phyloP scores from a whole-genome alignment of 805 yeast species.

The Myxozyma lipomycoides region DNA sequence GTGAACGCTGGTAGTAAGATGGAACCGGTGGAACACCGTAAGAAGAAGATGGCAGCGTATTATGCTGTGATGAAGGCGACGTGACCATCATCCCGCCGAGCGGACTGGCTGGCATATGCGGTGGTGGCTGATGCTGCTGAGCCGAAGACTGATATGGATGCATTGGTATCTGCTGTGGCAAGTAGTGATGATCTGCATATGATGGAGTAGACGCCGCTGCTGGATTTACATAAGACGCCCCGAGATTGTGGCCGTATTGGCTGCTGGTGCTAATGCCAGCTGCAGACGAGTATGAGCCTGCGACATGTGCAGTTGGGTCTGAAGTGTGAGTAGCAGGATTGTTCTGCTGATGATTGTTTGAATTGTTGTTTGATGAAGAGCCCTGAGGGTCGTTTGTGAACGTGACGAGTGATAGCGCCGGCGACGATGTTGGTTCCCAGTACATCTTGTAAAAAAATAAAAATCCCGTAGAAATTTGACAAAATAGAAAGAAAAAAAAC shows the following conservation, averaged over 20 bases:
- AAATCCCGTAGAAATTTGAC: not conserved
- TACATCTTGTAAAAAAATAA: not conserved
- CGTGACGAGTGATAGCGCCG: conserved; percentile 2
- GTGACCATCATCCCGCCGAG: not conserved
- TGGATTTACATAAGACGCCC: not conserved
- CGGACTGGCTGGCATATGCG: not conserved
- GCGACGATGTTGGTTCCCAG: conserved; percentile 1
- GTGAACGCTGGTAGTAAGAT: not conserved
- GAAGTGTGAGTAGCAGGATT: not conserved
- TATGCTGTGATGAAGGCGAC: not conserved
- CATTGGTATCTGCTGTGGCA: not conserved
- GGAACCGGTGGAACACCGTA: not conserved
- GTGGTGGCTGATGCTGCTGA: not conserved
- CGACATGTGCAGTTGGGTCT: not conserved
- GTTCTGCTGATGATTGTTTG: not conserved
- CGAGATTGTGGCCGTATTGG: not conserved
- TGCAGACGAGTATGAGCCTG: no score
- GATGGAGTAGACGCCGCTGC: not conserved
- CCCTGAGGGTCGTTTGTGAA: conserved; percentile 1
- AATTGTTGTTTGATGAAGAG: not conserved
- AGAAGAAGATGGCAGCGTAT: not conserved
- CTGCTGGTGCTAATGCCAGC: not conserved
- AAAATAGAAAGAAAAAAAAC: not conserved
- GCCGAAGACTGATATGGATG: not conserved
- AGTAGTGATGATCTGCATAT: not conserved